phyloP scores from a whole-genome alignment of 164 flowering plant genomes.

The Brasenia schreberi region DNA sequence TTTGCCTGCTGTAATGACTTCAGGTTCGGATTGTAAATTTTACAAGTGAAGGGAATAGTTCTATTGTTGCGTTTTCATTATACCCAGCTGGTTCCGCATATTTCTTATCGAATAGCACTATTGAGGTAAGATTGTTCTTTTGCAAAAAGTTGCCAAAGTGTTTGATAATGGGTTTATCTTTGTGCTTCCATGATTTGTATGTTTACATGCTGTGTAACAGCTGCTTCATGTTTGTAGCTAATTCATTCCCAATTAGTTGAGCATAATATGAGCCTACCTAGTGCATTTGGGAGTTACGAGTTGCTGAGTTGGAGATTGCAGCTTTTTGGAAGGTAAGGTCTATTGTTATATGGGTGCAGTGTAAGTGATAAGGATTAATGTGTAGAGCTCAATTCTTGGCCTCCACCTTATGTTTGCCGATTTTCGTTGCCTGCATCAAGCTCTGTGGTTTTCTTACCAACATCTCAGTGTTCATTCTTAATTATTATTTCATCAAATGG shows the following conservation, averaged over 20 bases:
- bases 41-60: slow-evolving; percentile 36
- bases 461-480: too few relatives aligned
- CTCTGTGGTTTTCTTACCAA: not conserved
- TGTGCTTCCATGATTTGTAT: not conserved
- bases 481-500: too few relatives aligned
- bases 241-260: slow-evolving; percentile 41
- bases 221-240: slow-evolving; percentile 22
- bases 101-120: slow-evolving; percentile 47
- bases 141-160: not conserved
- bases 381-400: too few relatives aligned
- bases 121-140: slow-evolving; percentile 26
- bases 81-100: slow-evolving; percentile 35
- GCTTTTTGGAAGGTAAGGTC: slow-evolving; percentile 27
- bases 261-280: slow-evolving; percentile 52
- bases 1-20: slow-evolving; percentile 4
- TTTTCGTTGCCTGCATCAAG: too few relatives aligned
- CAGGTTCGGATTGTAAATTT: slow-evolving; percentile 64
- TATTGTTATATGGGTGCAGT: not conserved
- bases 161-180: not conserved
- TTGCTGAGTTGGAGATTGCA: slow-evolving; percentile 45
- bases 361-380: too few relatives aligned
- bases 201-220: not conserved
- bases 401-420: too few relatives aligned
- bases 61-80: slow-evolving; percentile 43
- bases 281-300: slow-evolving; percentile 45